Evolutionary conservation across 2,329 filamentous ascomycete species (phyloP).

Genomic region (Talaromyces sp.): DNA sequence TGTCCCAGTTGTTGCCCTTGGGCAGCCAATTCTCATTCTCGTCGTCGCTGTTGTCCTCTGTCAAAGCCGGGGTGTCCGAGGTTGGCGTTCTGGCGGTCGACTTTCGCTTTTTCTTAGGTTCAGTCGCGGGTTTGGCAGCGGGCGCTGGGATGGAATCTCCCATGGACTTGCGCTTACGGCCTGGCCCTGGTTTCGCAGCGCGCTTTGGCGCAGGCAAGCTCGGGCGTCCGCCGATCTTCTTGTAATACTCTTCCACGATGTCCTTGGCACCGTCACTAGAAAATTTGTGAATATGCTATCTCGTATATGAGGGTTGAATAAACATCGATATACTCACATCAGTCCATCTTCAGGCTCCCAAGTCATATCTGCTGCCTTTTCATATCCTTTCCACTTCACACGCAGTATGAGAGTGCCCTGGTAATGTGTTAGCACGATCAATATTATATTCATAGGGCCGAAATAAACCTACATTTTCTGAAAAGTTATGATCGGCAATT

Average conservation of each 20-base stretch:
- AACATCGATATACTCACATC: constrained; percentile 32
- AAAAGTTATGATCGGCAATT: constrained; percentile 41
- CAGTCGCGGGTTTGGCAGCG: constrained; percentile 18
- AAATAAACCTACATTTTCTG: constrained; percentile 34
- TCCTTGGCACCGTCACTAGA: constrained; percentile 44
- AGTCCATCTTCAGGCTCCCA: constrained; percentile 51
- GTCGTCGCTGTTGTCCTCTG: constrained; percentile 17
- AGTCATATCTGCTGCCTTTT: constrained; percentile 47
- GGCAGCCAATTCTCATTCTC: constrained; percentile 43
- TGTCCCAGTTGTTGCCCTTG: constrained; percentile 47
- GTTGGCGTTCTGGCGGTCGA: constrained; percentile 24
- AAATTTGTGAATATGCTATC: constrained; percentile 19
- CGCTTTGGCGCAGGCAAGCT: constrained; percentile 26
- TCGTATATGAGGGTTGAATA: not conserved
- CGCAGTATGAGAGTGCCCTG: constrained; percentile 43
- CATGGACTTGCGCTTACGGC: constrained; percentile 40
- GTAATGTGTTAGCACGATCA: not conserved
- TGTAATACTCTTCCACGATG: constrained; percentile 45
- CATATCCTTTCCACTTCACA: constrained; percentile 54
- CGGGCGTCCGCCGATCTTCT: constrained; percentile 46
- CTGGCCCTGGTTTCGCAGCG: constrained; percentile 20
- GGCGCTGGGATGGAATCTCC: constrained; percentile 31
- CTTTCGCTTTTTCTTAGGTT: constrained; percentile 33
- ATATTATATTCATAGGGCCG: not conserved
- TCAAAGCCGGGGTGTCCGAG: constrained; percentile 15